A percentile compares a stretch with the other conserved stretches of the same genome.
Evolutionary conservation across 2,329 filamentous ascomycete genomes (phyloP).

Genomic region (Aureobasidium mangrovei): DNA sequence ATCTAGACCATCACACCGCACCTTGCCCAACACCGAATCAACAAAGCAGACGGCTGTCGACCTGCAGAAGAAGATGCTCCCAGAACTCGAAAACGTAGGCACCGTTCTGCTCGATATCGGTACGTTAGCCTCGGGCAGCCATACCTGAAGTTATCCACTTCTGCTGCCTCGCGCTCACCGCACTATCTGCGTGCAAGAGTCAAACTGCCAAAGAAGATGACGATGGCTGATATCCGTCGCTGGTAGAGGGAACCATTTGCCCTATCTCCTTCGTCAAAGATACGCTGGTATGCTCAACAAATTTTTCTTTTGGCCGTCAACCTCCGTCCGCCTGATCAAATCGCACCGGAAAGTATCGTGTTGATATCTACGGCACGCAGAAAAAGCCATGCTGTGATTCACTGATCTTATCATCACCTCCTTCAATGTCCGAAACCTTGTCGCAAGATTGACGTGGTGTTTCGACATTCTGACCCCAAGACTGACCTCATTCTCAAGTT

Average conservation of each 20-base stretch:
- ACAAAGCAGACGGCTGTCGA: not conserved
- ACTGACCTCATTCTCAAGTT: slow-evolving; percentile 45
- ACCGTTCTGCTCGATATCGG: slow-evolving; percentile 32
- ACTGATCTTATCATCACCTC: not conserved
- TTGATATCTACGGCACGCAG: not conserved
- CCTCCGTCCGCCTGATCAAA: not conserved
- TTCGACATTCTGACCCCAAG: not conserved
- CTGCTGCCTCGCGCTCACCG: not conserved
- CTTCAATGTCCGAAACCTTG: not conserved
- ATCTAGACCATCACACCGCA: slow-evolving; percentile 11
- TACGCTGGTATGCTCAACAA: slow-evolving; percentile 55
- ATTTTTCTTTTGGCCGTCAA: slow-evolving; percentile 12
- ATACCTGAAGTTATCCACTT: not conserved
- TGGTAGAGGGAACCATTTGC: slow-evolving; percentile 68
- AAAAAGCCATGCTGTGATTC: too few species aligned
- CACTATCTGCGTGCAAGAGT: not conserved
- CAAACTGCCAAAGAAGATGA: not conserved
- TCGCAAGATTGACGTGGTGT: not conserved
- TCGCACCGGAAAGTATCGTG: slow-evolving; percentile 1
- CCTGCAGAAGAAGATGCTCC: not conserved
- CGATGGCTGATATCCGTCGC: not conserved
- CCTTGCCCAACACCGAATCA: not conserved
- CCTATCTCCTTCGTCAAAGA: slow-evolving; percentile 80
- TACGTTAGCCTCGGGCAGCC: slow-evolving; percentile 18
- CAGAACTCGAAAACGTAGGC: slow-evolving; percentile 23